Conservation (phyloP, 164 flowering plant species). For the Tinospora cordifolia region DNA sequence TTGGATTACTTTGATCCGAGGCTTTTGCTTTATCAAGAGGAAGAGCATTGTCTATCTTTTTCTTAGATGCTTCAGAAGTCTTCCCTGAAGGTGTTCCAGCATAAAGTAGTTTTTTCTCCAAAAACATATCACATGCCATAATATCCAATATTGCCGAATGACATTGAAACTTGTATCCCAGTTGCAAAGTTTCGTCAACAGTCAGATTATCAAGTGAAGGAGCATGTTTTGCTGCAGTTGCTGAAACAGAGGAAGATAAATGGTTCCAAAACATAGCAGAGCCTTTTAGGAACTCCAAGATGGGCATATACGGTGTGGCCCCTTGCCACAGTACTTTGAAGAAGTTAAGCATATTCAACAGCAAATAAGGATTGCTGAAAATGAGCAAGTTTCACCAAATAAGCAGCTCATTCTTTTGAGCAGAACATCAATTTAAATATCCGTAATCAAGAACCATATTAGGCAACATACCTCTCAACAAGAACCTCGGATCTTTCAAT, state of each 20-base stretch:
- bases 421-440: not conserved
- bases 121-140: conserved; percentile 56
- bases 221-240: conserved; percentile 15
- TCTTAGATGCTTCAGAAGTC: conserved; percentile 25
- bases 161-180: conserved; percentile 47
- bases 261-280: conserved; percentile 58
- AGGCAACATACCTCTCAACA: conserved; percentile 47
- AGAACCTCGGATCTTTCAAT: conserved; percentile 43
- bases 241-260: conserved; percentile 30
- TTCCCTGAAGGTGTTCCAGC: conserved; percentile 31
- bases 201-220: conserved; percentile 21
- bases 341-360: conserved; percentile 55
- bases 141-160: conserved; percentile 57
- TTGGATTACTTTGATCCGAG: conserved; percentile 20
- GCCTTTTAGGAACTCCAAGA: conserved; percentile 45
- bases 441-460: not conserved
- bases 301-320: conserved; percentile 48
- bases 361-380: conserved; percentile 52
- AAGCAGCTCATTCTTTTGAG: not conserved
- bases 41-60: conserved; percentile 16
- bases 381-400: conserved; percentile 9
- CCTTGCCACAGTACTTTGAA: conserved; percentile 78
- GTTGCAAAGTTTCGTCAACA: conserved; percentile 24
- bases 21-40: conserved; percentile 24
- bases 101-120: conserved; percentile 51